Conservation (phyloP, 208 protist genomes). For the Acanthamoeba healyi region DNA sequence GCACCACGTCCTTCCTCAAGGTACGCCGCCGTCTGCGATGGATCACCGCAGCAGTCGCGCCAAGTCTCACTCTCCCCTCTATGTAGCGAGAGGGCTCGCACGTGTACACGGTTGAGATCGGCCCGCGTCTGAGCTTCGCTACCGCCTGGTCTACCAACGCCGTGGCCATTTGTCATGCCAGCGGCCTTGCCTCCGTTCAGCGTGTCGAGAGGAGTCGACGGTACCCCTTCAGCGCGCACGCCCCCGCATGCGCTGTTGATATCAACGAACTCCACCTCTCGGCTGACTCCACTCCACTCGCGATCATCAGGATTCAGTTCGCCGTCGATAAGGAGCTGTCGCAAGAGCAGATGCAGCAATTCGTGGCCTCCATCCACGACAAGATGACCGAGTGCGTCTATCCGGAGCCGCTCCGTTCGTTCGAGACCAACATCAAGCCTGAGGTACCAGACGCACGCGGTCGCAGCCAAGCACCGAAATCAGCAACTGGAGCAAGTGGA, state of each 20-base stretch:
- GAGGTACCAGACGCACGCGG: constrained; percentile 65
- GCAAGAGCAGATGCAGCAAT: neutral
- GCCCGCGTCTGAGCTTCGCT: constrained; percentile 89
- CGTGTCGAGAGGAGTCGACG: constrained; percentile 87
- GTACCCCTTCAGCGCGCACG: no score
- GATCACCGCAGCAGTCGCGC: neutral
- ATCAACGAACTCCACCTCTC: no score
- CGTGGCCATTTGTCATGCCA: constrained; percentile 85
- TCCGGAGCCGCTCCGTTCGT: constrained; percentile 78
- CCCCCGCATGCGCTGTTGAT: no score
- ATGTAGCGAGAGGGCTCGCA: neutral
- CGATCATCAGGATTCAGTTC: constrained; percentile 5
- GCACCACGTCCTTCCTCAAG: constrained; percentile 59
- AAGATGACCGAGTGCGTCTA: constrained; percentile 90
- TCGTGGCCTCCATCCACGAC: constrained; percentile 84
- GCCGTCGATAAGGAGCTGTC: neutral
- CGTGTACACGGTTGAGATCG: constrained; percentile 82
- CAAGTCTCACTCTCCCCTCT: neutral
- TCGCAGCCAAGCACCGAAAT: no score
- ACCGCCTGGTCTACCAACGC: constrained; percentile 91
- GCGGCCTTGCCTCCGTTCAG: constrained; percentile 79
- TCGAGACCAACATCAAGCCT: constrained; percentile 66
- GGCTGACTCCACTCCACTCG: constrained; percentile 32
- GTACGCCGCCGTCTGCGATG: neutral
- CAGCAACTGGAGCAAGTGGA: neutral